A percentile compares a stretch with the other conserved stretches of the same genome.
Evolutionary conservation across 1,284 basidiomycete genomes (phyloP).

Genomic region (Heterobasidion annosum): DNA sequence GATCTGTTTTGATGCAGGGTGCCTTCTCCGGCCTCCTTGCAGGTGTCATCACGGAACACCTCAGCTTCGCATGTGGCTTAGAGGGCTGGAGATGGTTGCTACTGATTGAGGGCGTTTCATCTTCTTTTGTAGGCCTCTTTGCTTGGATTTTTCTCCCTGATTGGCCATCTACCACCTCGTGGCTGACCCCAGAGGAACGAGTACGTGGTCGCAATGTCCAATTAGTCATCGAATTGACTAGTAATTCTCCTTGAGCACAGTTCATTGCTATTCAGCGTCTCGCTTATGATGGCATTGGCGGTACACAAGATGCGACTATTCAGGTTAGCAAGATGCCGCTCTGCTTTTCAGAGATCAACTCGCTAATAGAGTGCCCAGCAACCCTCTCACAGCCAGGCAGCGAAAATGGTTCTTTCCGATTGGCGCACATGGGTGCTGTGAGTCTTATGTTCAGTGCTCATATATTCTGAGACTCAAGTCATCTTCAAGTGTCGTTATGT

Average conservation of each 20-base stretch:
- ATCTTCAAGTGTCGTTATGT: slow-evolving; percentile 17
- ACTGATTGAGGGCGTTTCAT: slow-evolving; percentile 22
- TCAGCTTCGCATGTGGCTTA: not conserved
- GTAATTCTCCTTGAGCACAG: slow-evolving; percentile 1
- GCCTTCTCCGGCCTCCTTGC: slow-evolving; percentile 25
- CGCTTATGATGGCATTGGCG: slow-evolving; percentile 25
- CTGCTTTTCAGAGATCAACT: too few relatives aligned
- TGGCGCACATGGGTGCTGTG: slow-evolving; percentile 22
- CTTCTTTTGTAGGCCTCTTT: slow-evolving; percentile 17
- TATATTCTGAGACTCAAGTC: not conserved
- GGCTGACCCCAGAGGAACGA: slow-evolving; percentile 27
- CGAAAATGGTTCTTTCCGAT: slow-evolving; percentile 24
- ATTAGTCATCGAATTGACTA: not conserved
- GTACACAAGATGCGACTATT: slow-evolving; percentile 11
- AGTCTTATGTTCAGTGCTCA: not conserved
- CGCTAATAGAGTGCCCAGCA: slow-evolving; percentile 1
- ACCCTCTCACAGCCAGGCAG: slow-evolving; percentile 23
- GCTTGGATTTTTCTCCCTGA: slow-evolving; percentile 23
- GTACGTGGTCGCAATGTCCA: not conserved
- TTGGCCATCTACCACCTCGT: slow-evolving; percentile 27
- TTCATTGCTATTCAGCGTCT: slow-evolving; percentile 29
- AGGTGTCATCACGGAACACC: not conserved
- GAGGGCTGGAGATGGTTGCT: slow-evolving; percentile 11
- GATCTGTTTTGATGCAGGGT: slow-evolving; percentile 7
- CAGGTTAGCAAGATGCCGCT: not conserved